Base-by-base conservation (phyloP, 306 rosid genomes). In the Quercus suber region DNA sequence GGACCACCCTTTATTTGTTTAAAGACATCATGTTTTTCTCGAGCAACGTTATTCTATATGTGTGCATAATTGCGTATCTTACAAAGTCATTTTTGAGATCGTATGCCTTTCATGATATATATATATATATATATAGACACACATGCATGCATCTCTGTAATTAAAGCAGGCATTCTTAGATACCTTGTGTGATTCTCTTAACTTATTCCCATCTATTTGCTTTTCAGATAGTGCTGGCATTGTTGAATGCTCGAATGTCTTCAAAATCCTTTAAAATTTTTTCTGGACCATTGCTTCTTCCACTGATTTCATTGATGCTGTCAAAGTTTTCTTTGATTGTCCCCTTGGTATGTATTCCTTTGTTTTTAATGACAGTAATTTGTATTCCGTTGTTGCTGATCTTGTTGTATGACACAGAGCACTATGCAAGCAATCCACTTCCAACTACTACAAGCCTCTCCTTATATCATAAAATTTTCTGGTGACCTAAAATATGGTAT, bases 401-500 rank as follows among this genome's bases (percentile, higher is more conserved):
- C 73, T 53, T 80, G 80, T 86, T 88, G 74, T 78, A 65, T 55
- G 73, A n/a, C 59, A 59, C 51, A 94, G 98, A 94, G 97, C 88
- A 88, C 87, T 67, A 65, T 67, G 82, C 97, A 94, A 87, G 98
- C 89, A 30, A 83, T 90, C 81, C 92, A 82, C 80, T 92, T 90
- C 82, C 97, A 94, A 87, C 89, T 94, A 56, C 89, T 94, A 69
- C 95, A 83, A 82, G 97, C 97, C 67, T 88, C 95, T 31, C 97
- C 98, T 30, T 82, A 15, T 75, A 76, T 88, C 86, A 88, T 92
- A 68, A 88, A 87, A 79, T 92, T 85, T 83, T 87, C 93, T 19
- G 92, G 97, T 69, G 97, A 94, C 91, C 82, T 94, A 59, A 94
- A 94, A 81, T 94, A 86, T 81, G 95, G 99, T 92, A 91, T 72